phyloP scores from a whole-genome alignment of 2,329 filamentous ascomycete species.

The Verticillium tricorpus region DNA sequence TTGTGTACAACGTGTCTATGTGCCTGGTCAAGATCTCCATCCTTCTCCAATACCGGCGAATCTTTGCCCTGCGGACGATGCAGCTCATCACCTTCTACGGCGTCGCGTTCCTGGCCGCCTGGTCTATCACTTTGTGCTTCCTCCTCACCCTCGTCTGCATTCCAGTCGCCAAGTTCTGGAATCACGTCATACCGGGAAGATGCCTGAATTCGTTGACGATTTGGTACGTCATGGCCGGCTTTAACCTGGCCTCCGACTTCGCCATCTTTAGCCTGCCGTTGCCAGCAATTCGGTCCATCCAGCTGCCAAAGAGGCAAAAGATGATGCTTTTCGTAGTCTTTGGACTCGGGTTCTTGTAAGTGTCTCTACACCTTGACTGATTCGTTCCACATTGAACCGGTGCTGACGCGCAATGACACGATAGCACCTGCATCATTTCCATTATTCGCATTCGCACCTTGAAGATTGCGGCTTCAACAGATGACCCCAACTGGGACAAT shows the following conservation, averaged over 20 bases:
- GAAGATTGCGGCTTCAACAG: slow-evolving; percentile 13
- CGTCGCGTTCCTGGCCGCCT: slow-evolving; percentile 20
- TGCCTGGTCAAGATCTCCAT: slow-evolving; percentile 30
- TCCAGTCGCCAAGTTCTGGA: slow-evolving; percentile 21
- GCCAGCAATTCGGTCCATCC: slow-evolving; percentile 17
- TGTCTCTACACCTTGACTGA: background rate
- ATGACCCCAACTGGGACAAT: slow-evolving; percentile 23
- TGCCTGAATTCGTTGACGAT: slow-evolving; percentile 22
- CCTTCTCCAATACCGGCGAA: slow-evolving; percentile 32
- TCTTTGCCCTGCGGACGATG: slow-evolving; percentile 24
- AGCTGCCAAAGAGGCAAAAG: slow-evolving; percentile 18
- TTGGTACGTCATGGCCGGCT: slow-evolving; percentile 22
- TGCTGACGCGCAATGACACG: background rate
- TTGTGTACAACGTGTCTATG: slow-evolving; percentile 28
- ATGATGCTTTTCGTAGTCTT: slow-evolving; percentile 17
- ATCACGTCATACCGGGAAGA: slow-evolving; percentile 10
- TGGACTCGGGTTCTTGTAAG: slow-evolving; percentile 22
- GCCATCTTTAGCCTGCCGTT: slow-evolving; percentile 20
- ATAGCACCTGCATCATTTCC: slow-evolving; percentile 21
- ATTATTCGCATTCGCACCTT: slow-evolving; percentile 25
- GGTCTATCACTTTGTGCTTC: slow-evolving; percentile 22
- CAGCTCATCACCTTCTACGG: slow-evolving; percentile 17
- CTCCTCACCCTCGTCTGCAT: slow-evolving; percentile 23
- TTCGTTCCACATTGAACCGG: background rate
- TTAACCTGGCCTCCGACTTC: slow-evolving; percentile 22